Percentiles rank a stretch among this genome's conserved stretches.
Evolutionary conservation across 768 basidiomycete species (phyloP).

Genomic region (Mycena rebaudengoi): DNA sequence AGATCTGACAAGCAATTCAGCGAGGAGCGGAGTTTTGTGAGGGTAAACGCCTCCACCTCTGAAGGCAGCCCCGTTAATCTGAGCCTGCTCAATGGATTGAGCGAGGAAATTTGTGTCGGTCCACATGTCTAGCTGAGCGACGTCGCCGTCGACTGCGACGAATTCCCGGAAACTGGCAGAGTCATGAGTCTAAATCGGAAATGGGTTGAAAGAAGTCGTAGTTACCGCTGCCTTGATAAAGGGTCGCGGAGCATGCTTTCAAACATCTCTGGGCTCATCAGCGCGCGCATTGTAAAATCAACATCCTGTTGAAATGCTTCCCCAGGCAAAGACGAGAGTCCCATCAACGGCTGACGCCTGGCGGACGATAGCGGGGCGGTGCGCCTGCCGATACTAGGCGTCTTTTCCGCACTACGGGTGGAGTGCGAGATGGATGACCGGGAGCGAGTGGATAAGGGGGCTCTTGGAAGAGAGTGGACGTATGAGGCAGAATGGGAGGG

Average conservation of each 20-base stretch:
- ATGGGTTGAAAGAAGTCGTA: not conserved
- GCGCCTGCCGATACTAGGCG: not conserved
- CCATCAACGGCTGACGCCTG: conserved; percentile 4
- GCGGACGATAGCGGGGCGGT: not conserved
- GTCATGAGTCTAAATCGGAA: not conserved
- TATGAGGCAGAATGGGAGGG: not conserved
- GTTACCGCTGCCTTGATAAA: conserved; percentile 19
- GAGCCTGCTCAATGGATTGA: conserved; percentile 8
- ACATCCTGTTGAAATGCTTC: conserved; percentile 21
- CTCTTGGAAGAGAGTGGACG: not conserved
- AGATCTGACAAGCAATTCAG: too few relatives aligned
- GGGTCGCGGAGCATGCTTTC: conserved; percentile 18
- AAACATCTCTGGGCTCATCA: conserved; percentile 25
- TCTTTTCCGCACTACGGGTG: conserved; percentile 12
- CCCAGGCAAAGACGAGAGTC: conserved; percentile 9
- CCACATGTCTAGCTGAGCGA: conserved; percentile 18
- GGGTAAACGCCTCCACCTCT: too few relatives aligned
- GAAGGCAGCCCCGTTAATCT: conserved; percentile 1
- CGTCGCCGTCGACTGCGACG: conserved; percentile 2
- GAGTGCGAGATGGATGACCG: conserved; percentile 4
- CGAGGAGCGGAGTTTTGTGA: too few relatives aligned
- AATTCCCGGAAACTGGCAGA: conserved; percentile 22
- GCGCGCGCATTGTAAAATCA: conserved; percentile 19
- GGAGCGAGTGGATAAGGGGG: conserved; percentile 2
- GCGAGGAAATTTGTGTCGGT: conserved; percentile 19